phyloP scores from a whole-genome alignment of 1,284 basidiomycete genomes.

The Waitea zeae region DNA sequence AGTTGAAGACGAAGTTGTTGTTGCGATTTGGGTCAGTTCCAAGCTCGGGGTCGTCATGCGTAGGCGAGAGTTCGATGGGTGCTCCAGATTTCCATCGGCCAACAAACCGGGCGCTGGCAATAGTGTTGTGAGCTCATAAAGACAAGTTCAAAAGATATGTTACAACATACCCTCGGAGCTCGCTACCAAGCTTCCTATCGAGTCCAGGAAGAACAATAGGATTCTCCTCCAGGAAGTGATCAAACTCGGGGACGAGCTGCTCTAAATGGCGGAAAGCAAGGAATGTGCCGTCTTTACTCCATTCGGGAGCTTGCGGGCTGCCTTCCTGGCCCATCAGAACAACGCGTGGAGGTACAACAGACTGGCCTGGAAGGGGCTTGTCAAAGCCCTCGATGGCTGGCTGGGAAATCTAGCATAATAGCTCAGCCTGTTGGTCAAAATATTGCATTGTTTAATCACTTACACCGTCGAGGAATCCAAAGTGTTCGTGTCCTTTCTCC shows the following conservation, averaged over 20 bases:
- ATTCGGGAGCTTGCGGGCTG: slow-evolving; percentile 13
- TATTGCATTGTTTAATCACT: slow-evolving; percentile 7
- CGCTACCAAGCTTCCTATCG: slow-evolving; percentile 21
- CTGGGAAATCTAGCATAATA: slow-evolving; percentile 15
- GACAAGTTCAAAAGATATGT: too few relatives aligned
- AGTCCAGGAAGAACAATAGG: slow-evolving; percentile 20
- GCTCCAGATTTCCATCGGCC: slow-evolving; percentile 41
- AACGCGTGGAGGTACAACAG: slow-evolving; percentile 14
- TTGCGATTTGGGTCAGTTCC: slow-evolving; percentile 15
- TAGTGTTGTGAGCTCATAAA: too few relatives aligned
- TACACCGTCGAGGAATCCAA: slow-evolving; percentile 23
- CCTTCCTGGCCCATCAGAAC: slow-evolving; percentile 16
- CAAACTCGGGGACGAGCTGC: slow-evolving; percentile 37
- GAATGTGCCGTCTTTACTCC: slow-evolving; percentile 36
- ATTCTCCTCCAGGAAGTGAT: slow-evolving; percentile 26
- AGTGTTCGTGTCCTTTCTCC: slow-evolving; percentile 18
- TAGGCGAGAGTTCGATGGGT: slow-evolving; percentile 17
- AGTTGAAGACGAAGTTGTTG: slow-evolving; percentile 19
- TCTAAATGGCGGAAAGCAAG: slow-evolving; percentile 33
- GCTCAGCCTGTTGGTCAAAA: background rate
- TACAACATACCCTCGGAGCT: too few relatives aligned
- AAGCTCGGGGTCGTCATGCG: slow-evolving; percentile 14
- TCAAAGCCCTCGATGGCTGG: slow-evolving; percentile 18
- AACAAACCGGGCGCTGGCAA: slow-evolving; percentile 31
- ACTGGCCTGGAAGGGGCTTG: slow-evolving; percentile 17